phyloP scores from a whole-genome alignment of 2,329 filamentous ascomycete genomes.

The Aureobasidium lini region DNA sequence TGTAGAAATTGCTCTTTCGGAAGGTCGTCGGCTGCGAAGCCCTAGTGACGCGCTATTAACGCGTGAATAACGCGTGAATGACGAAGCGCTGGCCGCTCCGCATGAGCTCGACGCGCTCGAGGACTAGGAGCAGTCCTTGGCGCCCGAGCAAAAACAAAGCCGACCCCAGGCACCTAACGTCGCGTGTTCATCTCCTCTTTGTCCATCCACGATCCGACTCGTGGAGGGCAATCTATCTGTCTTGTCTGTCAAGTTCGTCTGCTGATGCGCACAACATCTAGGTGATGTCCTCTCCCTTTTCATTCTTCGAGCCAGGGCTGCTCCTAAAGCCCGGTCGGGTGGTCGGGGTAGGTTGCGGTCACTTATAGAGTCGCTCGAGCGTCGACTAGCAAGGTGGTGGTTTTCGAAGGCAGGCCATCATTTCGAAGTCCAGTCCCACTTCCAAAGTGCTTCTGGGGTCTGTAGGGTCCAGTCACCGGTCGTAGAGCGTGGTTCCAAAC shows the following conservation, averaged over 20 bases:
- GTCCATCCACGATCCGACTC: too few relatives aligned
- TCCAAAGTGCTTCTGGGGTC: not conserved
- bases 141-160: too few relatives aligned
- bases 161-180: too few relatives aligned
- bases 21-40: too few relatives aligned
- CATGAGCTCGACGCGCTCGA: too few relatives aligned
- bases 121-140: too few relatives aligned
- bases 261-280: not conserved
- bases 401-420: conserved; percentile 4
- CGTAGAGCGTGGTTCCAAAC: not conserved
- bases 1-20: too few relatives aligned
- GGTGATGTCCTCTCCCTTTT: not conserved
- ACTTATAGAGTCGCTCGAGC: not conserved
- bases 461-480: not conserved
- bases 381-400: not conserved
- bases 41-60: too few relatives aligned
- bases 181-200: too few relatives aligned
- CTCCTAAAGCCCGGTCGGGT: conserved; percentile 3
- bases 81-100: too few relatives aligned
- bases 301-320: not conserved
- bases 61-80: too few relatives aligned
- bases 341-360: conserved; percentile 1
- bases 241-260: not conserved
- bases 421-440: not conserved
- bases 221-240: not conserved